Conservation (phyloP, 257 asterid genomes). For the Fraxinus anomala region DNA sequence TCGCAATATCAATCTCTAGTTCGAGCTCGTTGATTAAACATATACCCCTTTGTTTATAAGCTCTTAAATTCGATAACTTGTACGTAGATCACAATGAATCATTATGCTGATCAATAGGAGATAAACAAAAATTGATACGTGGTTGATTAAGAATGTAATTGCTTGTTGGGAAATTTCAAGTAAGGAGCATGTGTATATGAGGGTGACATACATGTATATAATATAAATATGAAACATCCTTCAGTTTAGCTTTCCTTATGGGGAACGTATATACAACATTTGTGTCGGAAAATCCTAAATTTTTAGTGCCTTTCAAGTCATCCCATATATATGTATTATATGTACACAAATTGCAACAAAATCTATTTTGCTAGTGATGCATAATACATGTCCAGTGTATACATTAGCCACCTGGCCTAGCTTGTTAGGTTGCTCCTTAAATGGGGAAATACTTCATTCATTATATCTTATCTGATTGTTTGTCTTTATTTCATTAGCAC, state of each 20-base stretch:
- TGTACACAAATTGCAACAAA: not conserved
- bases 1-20: not conserved
- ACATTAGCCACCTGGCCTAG: not conserved
- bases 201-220: conserved; percentile 26
- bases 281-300: not conserved
- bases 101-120: not conserved
- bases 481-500: not conserved
- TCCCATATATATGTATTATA: not conserved
- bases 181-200: conserved; percentile 37
- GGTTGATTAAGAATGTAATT: conserved; percentile 29
- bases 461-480: not conserved
- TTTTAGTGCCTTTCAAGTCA: not conserved
- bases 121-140: conserved; percentile 24
- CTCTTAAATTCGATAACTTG: not conserved
- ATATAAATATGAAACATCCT: not conserved
- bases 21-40: not conserved
- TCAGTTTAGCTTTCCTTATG: conserved; percentile 35
- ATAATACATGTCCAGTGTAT: not conserved
- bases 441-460: not conserved
- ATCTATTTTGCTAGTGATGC: conserved; percentile 6
- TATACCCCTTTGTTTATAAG: not conserved
- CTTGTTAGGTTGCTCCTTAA: not conserved
- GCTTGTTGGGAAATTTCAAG: conserved; percentile 36
- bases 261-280: conserved; percentile 30
- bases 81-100: conserved; percentile 19